These are phyloP conservation scores for Ceratocystis papillata DNA, from an alignment of 2,329 filamentous ascomycete species.

Conservation along the genomic window DNA sequence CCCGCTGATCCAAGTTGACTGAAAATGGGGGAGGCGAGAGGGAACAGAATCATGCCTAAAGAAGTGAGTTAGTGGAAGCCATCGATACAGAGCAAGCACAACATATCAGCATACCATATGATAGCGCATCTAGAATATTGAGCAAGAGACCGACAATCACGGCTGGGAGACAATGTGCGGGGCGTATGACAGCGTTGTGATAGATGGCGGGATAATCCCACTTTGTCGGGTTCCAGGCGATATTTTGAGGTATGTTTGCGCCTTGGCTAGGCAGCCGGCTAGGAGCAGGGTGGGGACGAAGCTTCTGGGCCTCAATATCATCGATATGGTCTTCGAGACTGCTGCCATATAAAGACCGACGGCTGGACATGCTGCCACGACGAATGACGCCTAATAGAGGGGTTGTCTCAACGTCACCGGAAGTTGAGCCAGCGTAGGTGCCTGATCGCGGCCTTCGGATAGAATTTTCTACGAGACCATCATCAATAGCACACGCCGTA, in stretches of 20 bases:
- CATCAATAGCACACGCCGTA: not conserved
- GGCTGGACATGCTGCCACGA: slow-evolving; percentile 11
- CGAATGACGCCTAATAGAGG: slow-evolving; percentile 28
- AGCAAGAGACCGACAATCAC: slow-evolving; percentile 80
- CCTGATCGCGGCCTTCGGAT: not conserved
- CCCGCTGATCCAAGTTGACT: slow-evolving; percentile 78
- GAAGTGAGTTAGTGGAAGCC: not conserved
- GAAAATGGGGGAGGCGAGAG: slow-evolving; percentile 77
- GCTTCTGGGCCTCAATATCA: slow-evolving; percentile 10
- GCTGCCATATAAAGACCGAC: slow-evolving; percentile 10
- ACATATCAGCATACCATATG: slow-evolving; percentile 54
- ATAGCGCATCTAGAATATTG: slow-evolving; percentile 88
- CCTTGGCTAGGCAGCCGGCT: slow-evolving; percentile 13
- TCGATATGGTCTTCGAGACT: slow-evolving; percentile 6
- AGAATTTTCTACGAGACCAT: not conserved
- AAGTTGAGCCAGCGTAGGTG: slow-evolving; percentile 21
- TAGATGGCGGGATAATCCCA: slow-evolving; percentile 62
- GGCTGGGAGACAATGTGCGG: slow-evolving; percentile 64
- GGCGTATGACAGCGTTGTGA: slow-evolving; percentile 52
- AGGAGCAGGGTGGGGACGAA: not conserved
- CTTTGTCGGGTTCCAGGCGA: slow-evolving; percentile 47
- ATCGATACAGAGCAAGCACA: slow-evolving; percentile 6
- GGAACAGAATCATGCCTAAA: slow-evolving; percentile 82
- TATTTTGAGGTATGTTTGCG: not conserved
- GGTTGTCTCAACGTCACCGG: slow-evolving; percentile 24